A percentile compares a stretch with the other conserved stretches of the same genome.
Evolutionary conservation across 1,139 yeast genomes (phyloP).

Genomic region (Lodderomyces beijingensis): DNA sequence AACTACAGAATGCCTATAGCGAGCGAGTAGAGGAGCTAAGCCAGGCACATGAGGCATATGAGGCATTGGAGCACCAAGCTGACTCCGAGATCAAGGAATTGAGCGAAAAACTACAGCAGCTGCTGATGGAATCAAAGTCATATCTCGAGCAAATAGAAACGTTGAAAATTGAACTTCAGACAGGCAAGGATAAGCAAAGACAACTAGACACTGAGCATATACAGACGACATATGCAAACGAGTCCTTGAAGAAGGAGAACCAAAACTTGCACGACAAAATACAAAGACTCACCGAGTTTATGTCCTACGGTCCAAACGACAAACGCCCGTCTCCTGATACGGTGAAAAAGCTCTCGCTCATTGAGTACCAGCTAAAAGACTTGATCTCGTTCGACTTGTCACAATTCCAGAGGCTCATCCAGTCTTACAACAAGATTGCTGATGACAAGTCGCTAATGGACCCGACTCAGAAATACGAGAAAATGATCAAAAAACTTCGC

Average conservation of each 20-base stretch:
- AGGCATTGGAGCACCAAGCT: no score
- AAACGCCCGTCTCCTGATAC: constrained; percentile 13
- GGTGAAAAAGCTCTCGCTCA: constrained; percentile 17
- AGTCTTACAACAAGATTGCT: constrained; percentile 50
- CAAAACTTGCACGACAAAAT: constrained; percentile 17
- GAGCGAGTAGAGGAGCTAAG: constrained; percentile 6
- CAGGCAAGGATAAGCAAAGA: constrained; percentile 46
- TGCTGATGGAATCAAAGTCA: no score
- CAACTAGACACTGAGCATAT: constrained; percentile 47
- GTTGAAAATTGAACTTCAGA: constrained; percentile 28
- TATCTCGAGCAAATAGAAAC: constrained; percentile 29
- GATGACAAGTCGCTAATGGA: constrained; percentile 57
- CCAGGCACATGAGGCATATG: constrained; percentile 1
- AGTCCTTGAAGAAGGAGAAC: constrained; percentile 36
- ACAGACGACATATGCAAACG: constrained; percentile 38
- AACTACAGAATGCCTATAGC: constrained; percentile 10
- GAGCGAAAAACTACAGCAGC: no score
- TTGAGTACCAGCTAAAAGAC: constrained; percentile 37
- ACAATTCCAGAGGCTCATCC: constrained; percentile 40
- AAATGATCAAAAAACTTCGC: constrained; percentile 23
- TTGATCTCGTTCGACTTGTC: constrained; percentile 33
- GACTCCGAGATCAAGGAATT: no score
- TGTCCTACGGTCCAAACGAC: constrained; percentile 16
- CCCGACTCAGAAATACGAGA: constrained; percentile 49
- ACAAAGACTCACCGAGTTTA: constrained; percentile 7